Evolutionary conservation across 2,329 filamentous ascomycete genomes (phyloP).

Genomic region (Penicillium sclerotiorum): DNA sequence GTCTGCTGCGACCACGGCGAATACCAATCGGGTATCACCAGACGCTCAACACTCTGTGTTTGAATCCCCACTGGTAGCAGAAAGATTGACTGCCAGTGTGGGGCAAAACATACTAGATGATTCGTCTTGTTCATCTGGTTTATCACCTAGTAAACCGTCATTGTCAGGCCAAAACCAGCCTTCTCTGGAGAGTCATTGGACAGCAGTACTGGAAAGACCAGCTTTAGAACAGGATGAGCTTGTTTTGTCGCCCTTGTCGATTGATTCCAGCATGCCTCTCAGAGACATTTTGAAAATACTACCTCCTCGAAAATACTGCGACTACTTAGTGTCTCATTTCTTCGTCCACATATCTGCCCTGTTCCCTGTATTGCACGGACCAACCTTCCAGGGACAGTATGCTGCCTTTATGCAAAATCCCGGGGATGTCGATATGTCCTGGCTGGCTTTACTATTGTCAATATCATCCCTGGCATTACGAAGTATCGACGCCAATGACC

Average conservation of each 20-base stretch:
- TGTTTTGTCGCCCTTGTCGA: slow-evolving; percentile 12
- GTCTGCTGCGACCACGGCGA: neutral
- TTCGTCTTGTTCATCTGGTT: no score
- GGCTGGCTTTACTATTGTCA: slow-evolving; percentile 33
- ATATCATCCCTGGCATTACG: slow-evolving; percentile 28
- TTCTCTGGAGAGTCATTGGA: slow-evolving; percentile 52
- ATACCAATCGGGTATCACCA: neutral
- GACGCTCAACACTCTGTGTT: neutral
- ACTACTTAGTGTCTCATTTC: slow-evolving; percentile 20
- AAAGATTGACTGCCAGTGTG: no score
- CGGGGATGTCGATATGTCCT: slow-evolving; percentile 24
- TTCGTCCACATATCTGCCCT: slow-evolving; percentile 19
- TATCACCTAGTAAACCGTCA: no score
- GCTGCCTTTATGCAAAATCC: slow-evolving; percentile 21
- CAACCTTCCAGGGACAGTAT: slow-evolving; percentile 32
- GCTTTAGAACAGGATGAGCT: neutral
- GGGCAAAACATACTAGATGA: no score
- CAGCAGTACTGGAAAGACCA: slow-evolving; percentile 7
- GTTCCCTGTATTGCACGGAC: slow-evolving; percentile 34
- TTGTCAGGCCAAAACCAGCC: neutral
- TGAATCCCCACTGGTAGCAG: no score
- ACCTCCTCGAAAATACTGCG: slow-evolving; percentile 15
- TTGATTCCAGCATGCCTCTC: slow-evolving; percentile 10
- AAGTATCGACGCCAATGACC: slow-evolving; percentile 25
- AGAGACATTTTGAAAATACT: slow-evolving; percentile 13